phyloP scores from a whole-genome alignment of 768 basidiomycete genomes.

The Mycena vulgaris region DNA sequence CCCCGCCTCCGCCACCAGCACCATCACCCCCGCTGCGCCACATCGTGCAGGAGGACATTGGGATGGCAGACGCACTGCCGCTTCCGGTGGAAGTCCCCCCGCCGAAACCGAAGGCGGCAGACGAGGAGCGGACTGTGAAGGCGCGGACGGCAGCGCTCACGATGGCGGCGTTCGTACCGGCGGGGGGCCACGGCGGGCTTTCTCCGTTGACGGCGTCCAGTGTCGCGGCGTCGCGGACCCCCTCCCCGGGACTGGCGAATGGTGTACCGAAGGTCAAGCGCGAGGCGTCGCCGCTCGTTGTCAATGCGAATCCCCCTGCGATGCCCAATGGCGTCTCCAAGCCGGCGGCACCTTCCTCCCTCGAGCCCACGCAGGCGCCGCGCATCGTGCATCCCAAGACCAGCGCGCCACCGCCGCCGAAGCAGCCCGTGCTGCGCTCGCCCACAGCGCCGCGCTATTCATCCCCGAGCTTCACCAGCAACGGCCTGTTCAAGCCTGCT shows the following conservation, averaged over 20 bases:
- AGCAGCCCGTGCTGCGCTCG: slow-evolving; percentile 3
- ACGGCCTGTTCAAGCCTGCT: slow-evolving; percentile 10
- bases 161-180: slow-evolving; percentile 19
- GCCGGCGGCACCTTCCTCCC: not conserved
- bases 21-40: not conserved
- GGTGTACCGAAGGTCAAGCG: slow-evolving; percentile 13
- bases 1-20: too few species aligned
- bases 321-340: slow-evolving; percentile 2
- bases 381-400: not conserved
- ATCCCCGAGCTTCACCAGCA: slow-evolving; percentile 19
- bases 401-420: not conserved
- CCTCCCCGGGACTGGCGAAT: slow-evolving; percentile 15
- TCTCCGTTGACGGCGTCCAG: slow-evolving; percentile 27
- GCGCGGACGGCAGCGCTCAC: slow-evolving; percentile 4
- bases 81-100: not conserved
- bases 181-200: slow-evolving; percentile 6
- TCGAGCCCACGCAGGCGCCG: not conserved
- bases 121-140: not conserved
- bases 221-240: slow-evolving; percentile 23
- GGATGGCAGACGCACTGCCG: slow-evolving; percentile 3
- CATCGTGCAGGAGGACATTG: slow-evolving; percentile 11
- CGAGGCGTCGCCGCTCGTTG: slow-evolving; percentile 18
- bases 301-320: not conserved
- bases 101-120: not conserved
- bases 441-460: slow-evolving; percentile 22